These are phyloP conservation scores for Ceratobasidium theobromae DNA, from an alignment of 1,284 basidiomycete genomes.

Conservation along the genomic window DNA sequence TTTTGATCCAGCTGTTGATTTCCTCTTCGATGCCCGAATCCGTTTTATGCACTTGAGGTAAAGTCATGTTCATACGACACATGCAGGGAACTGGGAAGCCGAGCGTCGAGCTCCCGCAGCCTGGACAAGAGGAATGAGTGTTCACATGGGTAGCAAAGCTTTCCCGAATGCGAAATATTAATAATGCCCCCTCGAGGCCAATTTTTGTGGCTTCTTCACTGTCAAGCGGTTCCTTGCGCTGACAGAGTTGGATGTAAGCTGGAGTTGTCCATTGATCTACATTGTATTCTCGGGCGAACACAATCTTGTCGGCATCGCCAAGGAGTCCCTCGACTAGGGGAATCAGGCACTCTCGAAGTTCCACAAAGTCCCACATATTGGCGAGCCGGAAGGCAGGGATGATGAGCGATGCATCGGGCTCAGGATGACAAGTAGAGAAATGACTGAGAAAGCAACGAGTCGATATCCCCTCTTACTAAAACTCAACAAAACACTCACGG, in stretches of 20 bases:
- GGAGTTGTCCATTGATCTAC: conserved; percentile 46
- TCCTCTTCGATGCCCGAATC: background rate
- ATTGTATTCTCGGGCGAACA: conserved; percentile 46
- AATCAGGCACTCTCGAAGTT: background rate
- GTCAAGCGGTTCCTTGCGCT: conserved; percentile 43
- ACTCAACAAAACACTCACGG: background rate
- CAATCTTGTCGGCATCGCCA: conserved; percentile 44
- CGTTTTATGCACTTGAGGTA: background rate
- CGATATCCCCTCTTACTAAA: too few relatives aligned
- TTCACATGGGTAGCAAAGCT: background rate
- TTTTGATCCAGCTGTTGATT: background rate
- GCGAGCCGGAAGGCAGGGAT: conserved; percentile 8
- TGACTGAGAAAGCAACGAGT: background rate
- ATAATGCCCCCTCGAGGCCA: conserved; percentile 38
- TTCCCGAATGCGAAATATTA: background rate
- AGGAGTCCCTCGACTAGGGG: conserved; percentile 32
- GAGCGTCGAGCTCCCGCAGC: background rate
- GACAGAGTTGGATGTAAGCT: conserved; percentile 47
- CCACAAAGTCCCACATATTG: conserved; percentile 5
- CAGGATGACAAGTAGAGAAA: conserved; percentile 10
- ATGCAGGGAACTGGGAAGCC: background rate
- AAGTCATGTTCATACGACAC: background rate
- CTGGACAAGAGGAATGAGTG: background rate
- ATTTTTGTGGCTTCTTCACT: conserved; percentile 46
- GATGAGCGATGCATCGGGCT: background rate